Conservation (phyloP, 1,284 basidiomycete species). For the Sparassis latifolia region DNA sequence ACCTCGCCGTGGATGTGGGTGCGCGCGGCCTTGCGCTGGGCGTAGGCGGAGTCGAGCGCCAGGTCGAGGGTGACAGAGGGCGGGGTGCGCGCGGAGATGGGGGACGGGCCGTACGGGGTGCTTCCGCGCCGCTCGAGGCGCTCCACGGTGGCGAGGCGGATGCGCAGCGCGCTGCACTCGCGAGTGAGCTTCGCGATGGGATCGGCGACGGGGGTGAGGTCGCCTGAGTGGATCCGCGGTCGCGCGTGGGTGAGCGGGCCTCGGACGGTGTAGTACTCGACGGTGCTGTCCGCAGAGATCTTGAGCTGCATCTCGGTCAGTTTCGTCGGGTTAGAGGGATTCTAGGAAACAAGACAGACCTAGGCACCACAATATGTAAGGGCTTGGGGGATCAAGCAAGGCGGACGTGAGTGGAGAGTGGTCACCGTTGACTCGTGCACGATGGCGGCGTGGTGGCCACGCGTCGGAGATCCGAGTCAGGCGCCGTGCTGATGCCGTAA, state of each 20-base stretch:
- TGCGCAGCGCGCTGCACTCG: constrained; percentile 40
- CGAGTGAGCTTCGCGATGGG: constrained; percentile 31
- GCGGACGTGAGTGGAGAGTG: too few relatives aligned
- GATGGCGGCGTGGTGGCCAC: too few relatives aligned
- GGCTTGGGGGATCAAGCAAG: too few relatives aligned
- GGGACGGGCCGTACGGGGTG: constrained; percentile 19
- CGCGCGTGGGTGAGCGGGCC: constrained; percentile 25
- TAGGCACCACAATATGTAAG: too few relatives aligned
- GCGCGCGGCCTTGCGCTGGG: constrained; percentile 50
- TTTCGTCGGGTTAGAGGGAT: too few relatives aligned
- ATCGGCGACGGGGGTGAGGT: constrained; percentile 27
- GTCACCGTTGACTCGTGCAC: too few relatives aligned
- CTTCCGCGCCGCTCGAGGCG: constrained; percentile 22
- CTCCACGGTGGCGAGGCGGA: constrained; percentile 38
- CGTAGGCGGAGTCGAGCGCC: constrained; percentile 36
- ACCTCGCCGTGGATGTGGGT: constrained; percentile 51
- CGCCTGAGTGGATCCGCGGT: constrained; percentile 11
- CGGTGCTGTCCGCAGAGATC: constrained; percentile 33
- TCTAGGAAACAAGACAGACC: too few relatives aligned
- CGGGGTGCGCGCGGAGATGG: constrained; percentile 23
- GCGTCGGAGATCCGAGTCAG: too few relatives aligned
- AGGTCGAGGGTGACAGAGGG: constrained; percentile 15
- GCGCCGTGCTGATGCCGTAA: too few relatives aligned
- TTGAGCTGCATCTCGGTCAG: not conserved
- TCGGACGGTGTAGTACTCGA: constrained; percentile 52